Evolutionary conservation across 75 land plant species (phyloP).

Genomic region (Cunninghamia lanceolata): DNA sequence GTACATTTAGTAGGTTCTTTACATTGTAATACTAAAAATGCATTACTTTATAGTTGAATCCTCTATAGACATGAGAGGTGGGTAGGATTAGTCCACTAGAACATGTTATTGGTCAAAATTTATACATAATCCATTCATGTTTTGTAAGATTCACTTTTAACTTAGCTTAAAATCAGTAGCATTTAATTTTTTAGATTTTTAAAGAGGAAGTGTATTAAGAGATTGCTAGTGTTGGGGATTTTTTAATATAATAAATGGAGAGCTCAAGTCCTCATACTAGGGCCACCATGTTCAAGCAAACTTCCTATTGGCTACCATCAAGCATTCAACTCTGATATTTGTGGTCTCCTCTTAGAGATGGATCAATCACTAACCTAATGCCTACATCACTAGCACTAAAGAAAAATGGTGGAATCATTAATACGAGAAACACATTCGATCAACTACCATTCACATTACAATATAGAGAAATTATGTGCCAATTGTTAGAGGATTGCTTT

Average conservation of each 20-base stretch:
- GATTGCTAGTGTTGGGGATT: background rate
- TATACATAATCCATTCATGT: background rate
- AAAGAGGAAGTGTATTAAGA: background rate
- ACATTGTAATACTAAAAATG: too few relatives aligned
- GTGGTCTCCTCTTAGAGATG: conserved; percentile 59
- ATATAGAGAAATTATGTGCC: conserved; percentile 96
- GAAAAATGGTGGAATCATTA: conserved; percentile 76
- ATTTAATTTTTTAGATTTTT: background rate
- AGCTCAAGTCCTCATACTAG: too few relatives aligned
- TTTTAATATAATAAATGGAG: conserved; percentile 5
- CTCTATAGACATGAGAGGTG: too few relatives aligned
- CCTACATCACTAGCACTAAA: conserved; percentile 55
- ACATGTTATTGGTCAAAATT: background rate
- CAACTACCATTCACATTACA: conserved; percentile 90
- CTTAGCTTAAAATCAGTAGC: background rate
- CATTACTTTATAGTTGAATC: too few relatives aligned
- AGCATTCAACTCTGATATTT: conserved; percentile 43
- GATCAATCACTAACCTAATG: conserved; percentile 70
- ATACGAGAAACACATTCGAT: conserved; percentile 65
- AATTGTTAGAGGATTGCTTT: conserved; percentile 80
- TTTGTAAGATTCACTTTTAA: background rate
- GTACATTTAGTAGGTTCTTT: too few relatives aligned
- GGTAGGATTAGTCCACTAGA: too few relatives aligned
- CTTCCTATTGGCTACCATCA: conserved; percentile 8
- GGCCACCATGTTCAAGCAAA: conserved; percentile 15